These are phyloP conservation scores for Pseudisothecium myosuroides DNA, from an alignment of 225 moss, liverwort and hornwort species.

Conservation along the genomic window DNA sequence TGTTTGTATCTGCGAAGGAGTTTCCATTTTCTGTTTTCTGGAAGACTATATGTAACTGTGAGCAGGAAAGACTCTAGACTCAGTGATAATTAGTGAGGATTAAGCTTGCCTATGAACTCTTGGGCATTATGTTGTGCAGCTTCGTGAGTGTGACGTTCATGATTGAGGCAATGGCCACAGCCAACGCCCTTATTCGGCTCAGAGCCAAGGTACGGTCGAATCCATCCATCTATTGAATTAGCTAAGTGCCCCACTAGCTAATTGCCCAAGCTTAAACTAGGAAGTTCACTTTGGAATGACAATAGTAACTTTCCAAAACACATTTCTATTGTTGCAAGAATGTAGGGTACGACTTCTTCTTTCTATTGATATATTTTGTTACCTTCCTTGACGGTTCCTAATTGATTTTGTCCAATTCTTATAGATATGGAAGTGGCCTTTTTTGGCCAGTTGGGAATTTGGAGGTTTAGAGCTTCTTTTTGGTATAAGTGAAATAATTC, in stretches of 20 bases:
- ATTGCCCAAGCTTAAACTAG: not conserved
- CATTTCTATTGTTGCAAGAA: not conserved
- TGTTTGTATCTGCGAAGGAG: not conserved
- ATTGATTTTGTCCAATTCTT: not conserved
- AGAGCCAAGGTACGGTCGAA: conserved; percentile 39
- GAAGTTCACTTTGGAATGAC: not conserved
- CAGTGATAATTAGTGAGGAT: not conserved
- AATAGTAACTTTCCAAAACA: not conserved
- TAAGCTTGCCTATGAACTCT: not conserved
- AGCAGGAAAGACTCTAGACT: not conserved
- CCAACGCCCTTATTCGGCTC: conserved; percentile 78
- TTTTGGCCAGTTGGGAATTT: not conserved
- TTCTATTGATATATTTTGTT: not conserved
- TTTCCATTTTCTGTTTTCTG: not conserved
- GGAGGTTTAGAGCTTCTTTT: not conserved
- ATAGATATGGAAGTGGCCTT: not conserved
- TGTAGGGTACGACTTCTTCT: not conserved
- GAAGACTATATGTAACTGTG: not conserved
- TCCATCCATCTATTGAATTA: not conserved
- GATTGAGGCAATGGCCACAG: conserved; percentile 91
- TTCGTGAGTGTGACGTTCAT: conserved; percentile 89
- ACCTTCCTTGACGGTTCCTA: not conserved
- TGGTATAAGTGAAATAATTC: not conserved
- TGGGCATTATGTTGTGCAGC: conserved; percentile 30
- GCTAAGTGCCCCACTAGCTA: not conserved